phyloP scores from a whole-genome alignment of 2,329 filamentous ascomycete species.

The Tolypocladium sp. region DNA sequence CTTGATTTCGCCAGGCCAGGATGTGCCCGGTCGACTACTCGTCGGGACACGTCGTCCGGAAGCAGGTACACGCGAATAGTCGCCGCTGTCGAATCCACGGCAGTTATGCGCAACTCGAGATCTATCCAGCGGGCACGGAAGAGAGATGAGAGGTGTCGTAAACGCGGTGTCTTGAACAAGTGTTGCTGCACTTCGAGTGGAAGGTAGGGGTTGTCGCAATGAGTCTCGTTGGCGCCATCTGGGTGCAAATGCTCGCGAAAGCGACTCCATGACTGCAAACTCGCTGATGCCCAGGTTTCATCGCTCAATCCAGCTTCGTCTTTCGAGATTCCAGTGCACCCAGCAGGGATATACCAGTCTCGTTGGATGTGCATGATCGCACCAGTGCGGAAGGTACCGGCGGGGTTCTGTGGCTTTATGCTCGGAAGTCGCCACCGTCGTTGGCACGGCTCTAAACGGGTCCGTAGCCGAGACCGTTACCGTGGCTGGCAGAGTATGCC shows the following conservation, averaged over 20 bases:
- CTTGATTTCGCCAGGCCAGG: conserved; percentile 34
- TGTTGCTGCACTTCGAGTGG: conserved; percentile 13
- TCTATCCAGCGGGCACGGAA: conserved; percentile 31
- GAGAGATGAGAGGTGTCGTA: conserved; percentile 18
- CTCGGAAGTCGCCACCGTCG: background rate
- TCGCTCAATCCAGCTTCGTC: conserved; percentile 7
- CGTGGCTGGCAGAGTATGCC: background rate
- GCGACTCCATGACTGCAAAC: conserved; percentile 15
- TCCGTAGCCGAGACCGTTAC: background rate
- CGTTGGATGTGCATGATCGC: conserved; percentile 8
- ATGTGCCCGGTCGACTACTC: conserved; percentile 39
- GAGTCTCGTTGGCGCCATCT: background rate
- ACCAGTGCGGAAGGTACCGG: background rate
- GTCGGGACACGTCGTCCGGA: conserved; percentile 54
- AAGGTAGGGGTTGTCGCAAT: conserved; percentile 7
- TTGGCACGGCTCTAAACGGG: background rate
- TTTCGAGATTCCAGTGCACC: conserved; percentile 23
- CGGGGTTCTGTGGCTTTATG: background rate
- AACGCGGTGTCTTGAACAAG: conserved; percentile 15
- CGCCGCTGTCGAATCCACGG: conserved; percentile 10
- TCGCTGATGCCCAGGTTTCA: conserved; percentile 7
- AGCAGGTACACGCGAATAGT: conserved; percentile 51
- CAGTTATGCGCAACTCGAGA: conserved; percentile 25
- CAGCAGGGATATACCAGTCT: conserved; percentile 28
- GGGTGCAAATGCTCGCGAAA: background rate